Base-by-base conservation (phyloP, 1,284 basidiomycete genomes). In the Papiliotrema fonsecae region DNA sequence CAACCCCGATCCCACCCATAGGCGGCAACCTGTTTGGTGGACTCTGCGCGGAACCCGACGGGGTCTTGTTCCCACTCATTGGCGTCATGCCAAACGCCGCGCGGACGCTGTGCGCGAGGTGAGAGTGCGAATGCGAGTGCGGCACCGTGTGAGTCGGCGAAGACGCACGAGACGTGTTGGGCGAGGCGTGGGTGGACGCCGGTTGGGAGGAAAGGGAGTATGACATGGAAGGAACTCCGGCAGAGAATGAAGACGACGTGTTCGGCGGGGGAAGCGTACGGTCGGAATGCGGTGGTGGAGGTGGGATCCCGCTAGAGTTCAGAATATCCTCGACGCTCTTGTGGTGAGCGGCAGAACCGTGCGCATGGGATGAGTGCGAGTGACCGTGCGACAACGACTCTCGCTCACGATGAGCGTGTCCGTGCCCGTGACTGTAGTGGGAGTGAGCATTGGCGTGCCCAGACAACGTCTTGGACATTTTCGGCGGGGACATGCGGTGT, bases 11-110 rank as follows among this genome's bases (percentile, higher is more conserved):
- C 9, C 19, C 24, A 18, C 34, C 13, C 43, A 71, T 55, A 2
- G 67, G 70, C 0, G 68, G 58, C 4, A 72, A 55, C 46, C 58
- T 60, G 6, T 57, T 39, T 4, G 60, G 60, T 18, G 66, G 61
- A n/a, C 54, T 31, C 19, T 24, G 28, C n/a, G 26, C 40, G n/a
- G n/a, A 5, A 4, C 22, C 26, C 21, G 32, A 25, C 18, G 13
- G 35, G 13, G 18, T 47, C 10, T 19, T 34, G n/a, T 16, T 16
- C 18, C 46, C 41, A 52, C 80, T 79, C 48, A 90, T 88, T 1
- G 88, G 87, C 5, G 88, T 90, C 87, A 91, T 91, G 6, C 85
- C 87, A 60, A 92, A 92, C 37, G 88, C 88, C 24, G 84, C 77
- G 30, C 86, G 82, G 18, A 92, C 84, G 3, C 70, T 87, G 50